Conservation (phyloP, 2,329 filamentous ascomycete genomes). For the Botrytis paeoniae region DNA sequence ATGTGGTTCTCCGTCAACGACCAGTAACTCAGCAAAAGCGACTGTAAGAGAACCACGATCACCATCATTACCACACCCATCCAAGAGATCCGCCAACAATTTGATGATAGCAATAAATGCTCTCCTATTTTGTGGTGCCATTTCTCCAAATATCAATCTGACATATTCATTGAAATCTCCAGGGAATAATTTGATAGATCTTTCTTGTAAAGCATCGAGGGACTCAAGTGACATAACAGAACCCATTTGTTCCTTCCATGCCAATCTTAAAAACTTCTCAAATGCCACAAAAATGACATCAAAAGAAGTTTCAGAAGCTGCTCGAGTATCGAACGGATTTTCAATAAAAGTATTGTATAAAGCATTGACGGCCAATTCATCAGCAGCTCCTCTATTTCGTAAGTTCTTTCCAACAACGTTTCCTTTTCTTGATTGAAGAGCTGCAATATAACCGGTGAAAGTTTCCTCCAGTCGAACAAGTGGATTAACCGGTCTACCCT, state of each 20-base stretch:
- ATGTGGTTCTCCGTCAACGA: slow-evolving; percentile 71
- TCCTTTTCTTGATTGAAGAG: slow-evolving; percentile 79
- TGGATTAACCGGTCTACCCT: slow-evolving; percentile 59
- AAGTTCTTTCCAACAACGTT: slow-evolving; percentile 78
- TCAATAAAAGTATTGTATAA: slow-evolving; percentile 87
- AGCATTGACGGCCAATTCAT: slow-evolving; percentile 81
- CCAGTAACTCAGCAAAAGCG: slow-evolving; percentile 83
- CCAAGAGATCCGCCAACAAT: slow-evolving; percentile 80
- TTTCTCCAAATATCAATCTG: slow-evolving; percentile 60
- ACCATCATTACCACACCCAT: slow-evolving; percentile 86
- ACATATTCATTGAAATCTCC: slow-evolving; percentile 72
- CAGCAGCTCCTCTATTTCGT: slow-evolving; percentile 64
- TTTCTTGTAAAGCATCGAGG: slow-evolving; percentile 71
- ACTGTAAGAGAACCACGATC: slow-evolving; percentile 85
- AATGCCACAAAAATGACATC: slow-evolving; percentile 90
- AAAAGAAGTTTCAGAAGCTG: slow-evolving; percentile 70
- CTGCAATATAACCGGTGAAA: slow-evolving; percentile 77
- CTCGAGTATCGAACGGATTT: slow-evolving; percentile 73
- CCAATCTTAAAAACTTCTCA: slow-evolving; percentile 85
- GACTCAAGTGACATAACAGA: slow-evolving; percentile 71
- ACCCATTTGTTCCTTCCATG: slow-evolving; percentile 87
- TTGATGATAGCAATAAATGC: slow-evolving; percentile 83
- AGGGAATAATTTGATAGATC: slow-evolving; percentile 62
- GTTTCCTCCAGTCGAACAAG: slow-evolving; percentile 77
- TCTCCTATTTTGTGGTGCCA: slow-evolving; percentile 67